Percentiles rank a stretch among this genome's conserved stretches.
Conservation (phyloP, 73 alveolate species). For the Paramecium bursaria region DNA sequence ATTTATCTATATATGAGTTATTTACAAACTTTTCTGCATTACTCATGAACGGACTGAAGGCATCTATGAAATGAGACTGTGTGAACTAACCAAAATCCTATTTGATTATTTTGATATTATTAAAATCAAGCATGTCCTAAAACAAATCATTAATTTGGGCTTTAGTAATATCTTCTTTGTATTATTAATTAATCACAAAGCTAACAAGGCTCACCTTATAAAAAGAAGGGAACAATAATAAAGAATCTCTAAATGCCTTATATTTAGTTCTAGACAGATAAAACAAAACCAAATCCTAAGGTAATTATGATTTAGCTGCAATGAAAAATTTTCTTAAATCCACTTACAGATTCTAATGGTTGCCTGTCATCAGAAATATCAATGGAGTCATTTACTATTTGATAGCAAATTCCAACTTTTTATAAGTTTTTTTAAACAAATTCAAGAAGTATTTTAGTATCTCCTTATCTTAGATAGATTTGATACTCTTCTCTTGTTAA, state of each 20-base stretch:
- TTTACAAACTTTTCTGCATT: conserved; percentile 41
- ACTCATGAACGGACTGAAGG: conserved; percentile 23
- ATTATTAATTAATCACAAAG: conserved; percentile 1
- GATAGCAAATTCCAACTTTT: neutral
- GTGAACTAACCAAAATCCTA: conserved; percentile 12
- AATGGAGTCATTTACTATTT: neutral
- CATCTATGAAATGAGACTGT: conserved; percentile 14
- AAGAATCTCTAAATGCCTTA: conserved; percentile 21
- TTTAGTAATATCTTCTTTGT: conserved; percentile 10
- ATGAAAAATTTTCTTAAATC: conserved; percentile 16
- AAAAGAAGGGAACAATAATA: conserved; percentile 34
- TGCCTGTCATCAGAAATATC: conserved; percentile 20
- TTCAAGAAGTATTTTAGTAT: conserved; percentile 9
- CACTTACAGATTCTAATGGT: neutral
- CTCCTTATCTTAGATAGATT: neutral
- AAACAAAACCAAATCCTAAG: conserved; percentile 18
- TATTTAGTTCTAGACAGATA: conserved; percentile 35
- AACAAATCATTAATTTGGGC: conserved; percentile 34
- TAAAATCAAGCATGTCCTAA: conserved; percentile 52
- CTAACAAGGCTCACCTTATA: conserved; percentile 12
- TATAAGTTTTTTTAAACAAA: conserved; percentile 27
- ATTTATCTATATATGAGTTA: no score
- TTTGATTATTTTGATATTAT: conserved; percentile 5
- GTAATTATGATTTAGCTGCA: conserved; percentile 27
- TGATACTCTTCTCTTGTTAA: neutral